These are phyloP conservation scores for Fereydounia khargensis DNA, from an alignment of 1,284 basidiomycete genomes.

Conservation along the genomic window DNA sequence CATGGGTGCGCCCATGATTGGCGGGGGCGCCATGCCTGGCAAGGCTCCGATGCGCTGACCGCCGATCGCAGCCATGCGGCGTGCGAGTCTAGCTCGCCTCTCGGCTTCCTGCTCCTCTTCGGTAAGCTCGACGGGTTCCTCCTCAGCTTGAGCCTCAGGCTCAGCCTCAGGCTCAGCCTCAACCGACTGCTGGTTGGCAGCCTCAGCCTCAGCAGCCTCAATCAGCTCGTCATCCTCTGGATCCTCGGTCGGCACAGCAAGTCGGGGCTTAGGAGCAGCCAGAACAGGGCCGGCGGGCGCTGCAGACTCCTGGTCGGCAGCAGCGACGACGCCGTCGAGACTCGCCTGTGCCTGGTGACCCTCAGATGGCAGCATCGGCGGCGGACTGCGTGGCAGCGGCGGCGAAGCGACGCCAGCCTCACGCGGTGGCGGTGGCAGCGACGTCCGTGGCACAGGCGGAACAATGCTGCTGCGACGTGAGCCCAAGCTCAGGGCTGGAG, in stretches of 20 bases:
- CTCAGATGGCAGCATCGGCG: background rate
- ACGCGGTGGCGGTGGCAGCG: conserved; percentile 5
- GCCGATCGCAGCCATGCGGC: conserved; percentile 52
- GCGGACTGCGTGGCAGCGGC: conserved; percentile 2
- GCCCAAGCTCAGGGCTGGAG: conserved; percentile 5
- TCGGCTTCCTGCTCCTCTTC: conserved; percentile 45
- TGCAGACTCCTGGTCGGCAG: conserved; percentile 1
- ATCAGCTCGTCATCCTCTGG: conserved; percentile 36
- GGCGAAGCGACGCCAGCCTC: background rate
- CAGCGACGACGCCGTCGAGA: background rate
- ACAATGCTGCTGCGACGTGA: conserved; percentile 11
- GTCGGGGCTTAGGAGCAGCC: conserved; percentile 35
- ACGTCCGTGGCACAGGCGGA: conserved; percentile 13
- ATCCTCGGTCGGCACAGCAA: conserved; percentile 34
- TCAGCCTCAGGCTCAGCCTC: background rate
- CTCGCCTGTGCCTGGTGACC: no score
- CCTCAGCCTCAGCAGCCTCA: conserved; percentile 15
- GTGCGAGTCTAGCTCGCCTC: conserved; percentile 43
- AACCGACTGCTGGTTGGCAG: background rate
- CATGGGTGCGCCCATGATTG: conserved; percentile 57
- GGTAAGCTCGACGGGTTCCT: conserved; percentile 23
- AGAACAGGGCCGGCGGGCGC: conserved; percentile 14
- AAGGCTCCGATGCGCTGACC: conserved; percentile 44
- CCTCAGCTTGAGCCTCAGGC: background rate
- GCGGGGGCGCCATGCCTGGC: conserved; percentile 66